Evolutionary conservation across 129 eudicot species (phyloP).

Genomic region (Artemisia argyi): DNA sequence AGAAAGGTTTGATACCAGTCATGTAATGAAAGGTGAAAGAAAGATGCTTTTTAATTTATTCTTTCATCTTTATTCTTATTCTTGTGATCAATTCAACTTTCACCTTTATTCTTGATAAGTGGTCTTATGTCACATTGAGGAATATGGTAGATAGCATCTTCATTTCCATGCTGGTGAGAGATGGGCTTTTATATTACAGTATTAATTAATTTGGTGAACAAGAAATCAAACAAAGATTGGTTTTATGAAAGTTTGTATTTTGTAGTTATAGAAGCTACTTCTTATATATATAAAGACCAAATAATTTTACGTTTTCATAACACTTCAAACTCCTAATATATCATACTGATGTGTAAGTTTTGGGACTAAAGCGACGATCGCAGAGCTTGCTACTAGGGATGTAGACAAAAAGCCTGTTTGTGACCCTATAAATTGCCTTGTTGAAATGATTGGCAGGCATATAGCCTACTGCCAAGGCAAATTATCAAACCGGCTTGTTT

Average conservation of each 20-base stretch:
- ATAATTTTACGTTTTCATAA: not conserved
- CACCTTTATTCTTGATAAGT: conserved; percentile 31
- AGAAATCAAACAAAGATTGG: not conserved
- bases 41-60: conserved; percentile 24
- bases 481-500: not conserved
- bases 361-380: no score
- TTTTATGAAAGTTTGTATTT: conserved; percentile 1
- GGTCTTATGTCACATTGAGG: conserved; percentile 23
- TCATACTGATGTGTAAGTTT: no score
- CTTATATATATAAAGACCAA: not conserved
- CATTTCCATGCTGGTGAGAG: conserved; percentile 26
- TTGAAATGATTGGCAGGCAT: not conserved
- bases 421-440: not conserved
- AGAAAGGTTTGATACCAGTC: conserved; percentile 25
- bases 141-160: conserved; percentile 31
- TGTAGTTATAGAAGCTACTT: conserved; percentile 6
- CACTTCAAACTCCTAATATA: not conserved
- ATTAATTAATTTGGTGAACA: not conserved
- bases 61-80: conserved; percentile 40
- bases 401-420: no score
- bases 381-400: no score
- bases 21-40: conserved; percentile 22
- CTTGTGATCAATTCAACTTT: conserved; percentile 23
- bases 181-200: not conserved
- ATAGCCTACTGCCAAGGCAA: not conserved